phyloP scores from a whole-genome alignment of 2,329 filamentous ascomycete genomes.

The Nigrograna mackinnonii region DNA sequence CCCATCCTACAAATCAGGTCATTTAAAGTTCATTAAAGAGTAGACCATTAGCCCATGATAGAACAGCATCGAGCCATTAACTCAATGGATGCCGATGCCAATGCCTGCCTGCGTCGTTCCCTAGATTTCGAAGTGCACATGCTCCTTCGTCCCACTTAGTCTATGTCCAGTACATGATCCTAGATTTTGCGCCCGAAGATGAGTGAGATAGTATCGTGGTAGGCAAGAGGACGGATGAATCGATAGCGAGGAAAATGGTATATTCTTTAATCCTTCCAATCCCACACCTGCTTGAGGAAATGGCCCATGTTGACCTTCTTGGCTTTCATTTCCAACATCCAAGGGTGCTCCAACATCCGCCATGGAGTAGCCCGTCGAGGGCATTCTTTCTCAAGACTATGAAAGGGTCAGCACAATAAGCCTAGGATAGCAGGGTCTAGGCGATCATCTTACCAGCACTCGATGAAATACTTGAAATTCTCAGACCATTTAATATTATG shows the following conservation, averaged over 20 bases:
- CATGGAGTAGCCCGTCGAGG: slow-evolving; percentile 87
- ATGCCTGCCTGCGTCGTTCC: too few relatives aligned
- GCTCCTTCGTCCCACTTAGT: slow-evolving; percentile 29
- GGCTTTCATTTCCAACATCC: slow-evolving; percentile 94
- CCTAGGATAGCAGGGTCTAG: background rate
- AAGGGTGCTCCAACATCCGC: slow-evolving; percentile 98
- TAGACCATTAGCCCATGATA: too few relatives aligned
- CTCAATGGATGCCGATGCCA: slow-evolving; percentile 19
- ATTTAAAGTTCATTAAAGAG: too few relatives aligned
- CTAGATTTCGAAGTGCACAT: too few relatives aligned
- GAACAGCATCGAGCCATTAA: slow-evolving; percentile 7
- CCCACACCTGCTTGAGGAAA: slow-evolving; percentile 94
- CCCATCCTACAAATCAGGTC: too few relatives aligned
- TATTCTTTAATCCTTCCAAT: slow-evolving; percentile 73
- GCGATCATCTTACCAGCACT: slow-evolving; percentile 81
- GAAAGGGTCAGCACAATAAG: slow-evolving; percentile 22
- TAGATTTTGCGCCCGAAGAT: slow-evolving; percentile 23
- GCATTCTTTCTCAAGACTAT: slow-evolving; percentile 90
- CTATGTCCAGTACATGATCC: slow-evolving; percentile 41
- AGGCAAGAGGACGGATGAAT: slow-evolving; percentile 14
- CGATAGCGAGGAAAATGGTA: slow-evolving; percentile 5
- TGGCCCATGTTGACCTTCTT: slow-evolving; percentile 98
- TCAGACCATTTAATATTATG: slow-evolving; percentile 92
- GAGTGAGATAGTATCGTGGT: slow-evolving; percentile 15
- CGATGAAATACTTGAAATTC: slow-evolving; percentile 98